Conservation (phyloP, 352 stramenopile species). For the Pythium dissimile region DNA sequence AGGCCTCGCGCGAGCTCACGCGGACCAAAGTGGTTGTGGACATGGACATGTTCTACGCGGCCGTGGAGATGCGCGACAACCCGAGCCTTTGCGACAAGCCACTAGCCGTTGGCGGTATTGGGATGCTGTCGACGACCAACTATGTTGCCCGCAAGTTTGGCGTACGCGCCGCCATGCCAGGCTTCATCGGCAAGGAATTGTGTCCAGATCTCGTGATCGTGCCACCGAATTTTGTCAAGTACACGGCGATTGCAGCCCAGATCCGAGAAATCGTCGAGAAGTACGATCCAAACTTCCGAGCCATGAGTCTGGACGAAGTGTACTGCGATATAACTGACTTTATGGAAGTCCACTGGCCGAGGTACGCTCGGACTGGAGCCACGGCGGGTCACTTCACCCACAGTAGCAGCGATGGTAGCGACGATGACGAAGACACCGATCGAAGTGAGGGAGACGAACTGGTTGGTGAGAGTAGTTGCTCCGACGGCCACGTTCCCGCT, state of each 20-base stretch:
- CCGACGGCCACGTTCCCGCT: background rate
- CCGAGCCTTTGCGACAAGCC: constrained; percentile 85
- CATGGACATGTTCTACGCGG: constrained; percentile 98
- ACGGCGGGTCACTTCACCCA: constrained; percentile 6
- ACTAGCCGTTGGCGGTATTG: constrained; percentile 89
- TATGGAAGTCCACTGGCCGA: constrained; percentile 56
- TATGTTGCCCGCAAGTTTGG: constrained; percentile 94
- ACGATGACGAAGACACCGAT: background rate
- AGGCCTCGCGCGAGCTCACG: constrained; percentile 49
- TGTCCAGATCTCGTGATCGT: constrained; percentile 94
- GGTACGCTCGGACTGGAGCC: constrained; percentile 26
- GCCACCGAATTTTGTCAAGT: constrained; percentile 89
- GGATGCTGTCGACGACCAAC: constrained; percentile 96
- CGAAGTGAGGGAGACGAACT: background rate
- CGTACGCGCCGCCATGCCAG: constrained; percentile 94
- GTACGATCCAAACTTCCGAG: constrained; percentile 92
- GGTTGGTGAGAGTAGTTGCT: background rate
- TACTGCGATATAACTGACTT: constrained; percentile 93
- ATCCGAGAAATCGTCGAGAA: constrained; percentile 86
- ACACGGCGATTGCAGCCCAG: constrained; percentile 67
- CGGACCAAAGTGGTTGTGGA: constrained; percentile 90
- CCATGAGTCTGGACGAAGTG: constrained; percentile 93
- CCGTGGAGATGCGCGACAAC: constrained; percentile 93
- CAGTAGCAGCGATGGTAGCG: constrained; percentile 5
- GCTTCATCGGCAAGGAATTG: constrained; percentile 95